A percentile compares a stretch with the other conserved stretches of the same genome.
Conservation (phyloP, 495 filamentous ascomycete species). For the Cryomyces minteri region DNA sequence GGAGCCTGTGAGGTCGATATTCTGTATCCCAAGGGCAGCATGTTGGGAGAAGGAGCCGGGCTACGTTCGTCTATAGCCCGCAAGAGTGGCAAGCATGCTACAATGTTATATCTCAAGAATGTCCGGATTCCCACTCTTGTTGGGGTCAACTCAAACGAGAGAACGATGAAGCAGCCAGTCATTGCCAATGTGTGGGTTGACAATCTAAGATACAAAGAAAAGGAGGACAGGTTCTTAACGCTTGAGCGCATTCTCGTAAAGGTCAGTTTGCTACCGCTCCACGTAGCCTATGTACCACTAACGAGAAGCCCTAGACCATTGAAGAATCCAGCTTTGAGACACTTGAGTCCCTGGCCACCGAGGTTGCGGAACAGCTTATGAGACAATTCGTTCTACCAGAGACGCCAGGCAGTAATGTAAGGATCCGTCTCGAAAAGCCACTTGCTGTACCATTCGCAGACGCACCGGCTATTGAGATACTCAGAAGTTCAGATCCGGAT, state of each 20-base stretch:
- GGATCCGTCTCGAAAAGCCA: conserved; percentile 11
- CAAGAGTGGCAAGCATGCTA: conserved; percentile 3
- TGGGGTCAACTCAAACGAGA: conserved; percentile 41
- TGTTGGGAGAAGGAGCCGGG: conserved; percentile 16
- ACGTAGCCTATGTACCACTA: background rate
- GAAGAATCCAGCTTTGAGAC: conserved; percentile 42
- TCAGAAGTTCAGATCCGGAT: background rate
- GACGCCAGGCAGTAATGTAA: conserved; percentile 12
- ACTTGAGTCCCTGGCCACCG: conserved; percentile 36
- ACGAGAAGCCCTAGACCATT: conserved; percentile 22
- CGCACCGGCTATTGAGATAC: conserved; percentile 11
- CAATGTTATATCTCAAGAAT: conserved; percentile 16
- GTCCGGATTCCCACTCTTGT: conserved; percentile 38
- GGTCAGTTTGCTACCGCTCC: conserved; percentile 19
- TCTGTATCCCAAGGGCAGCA: conserved; percentile 15
- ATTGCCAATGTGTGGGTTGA: conserved; percentile 36
- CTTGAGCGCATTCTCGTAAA: conserved; percentile 31
- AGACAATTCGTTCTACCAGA: conserved; percentile 11
- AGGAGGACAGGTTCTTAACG: conserved; percentile 25
- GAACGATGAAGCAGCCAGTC: conserved; percentile 37
- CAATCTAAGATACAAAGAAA: conserved; percentile 8
- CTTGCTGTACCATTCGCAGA: conserved; percentile 13
- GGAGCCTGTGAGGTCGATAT: conserved; percentile 5
- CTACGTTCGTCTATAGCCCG: background rate
- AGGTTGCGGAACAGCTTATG: conserved; percentile 24